Evolutionary conservation across 2,329 filamentous ascomycete species (phyloP).

Genomic region (Thielaviopsis euricoi): DNA sequence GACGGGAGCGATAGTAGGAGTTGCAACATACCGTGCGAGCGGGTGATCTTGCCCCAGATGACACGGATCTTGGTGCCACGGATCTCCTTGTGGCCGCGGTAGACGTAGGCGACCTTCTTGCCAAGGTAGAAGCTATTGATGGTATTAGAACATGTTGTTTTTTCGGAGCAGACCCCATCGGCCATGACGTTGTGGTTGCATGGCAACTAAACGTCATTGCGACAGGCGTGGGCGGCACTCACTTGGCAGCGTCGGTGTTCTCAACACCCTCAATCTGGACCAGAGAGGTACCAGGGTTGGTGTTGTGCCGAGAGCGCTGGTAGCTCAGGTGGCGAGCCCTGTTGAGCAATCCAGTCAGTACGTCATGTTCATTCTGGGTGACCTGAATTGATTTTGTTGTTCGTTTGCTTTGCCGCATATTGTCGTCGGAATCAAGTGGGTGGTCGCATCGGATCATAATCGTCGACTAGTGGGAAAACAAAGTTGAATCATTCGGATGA

Average conservation of each 20-base stretch:
- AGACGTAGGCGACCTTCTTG: conserved; percentile 98
- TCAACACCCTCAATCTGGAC: conserved; percentile 99
- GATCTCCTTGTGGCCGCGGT: conserved; percentile 86
- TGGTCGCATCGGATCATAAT: not conserved
- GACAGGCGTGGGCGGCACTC: conserved; percentile 24
- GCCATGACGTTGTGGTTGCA: not conserved
- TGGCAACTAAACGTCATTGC: not conserved
- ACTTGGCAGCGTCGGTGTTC: conserved; percentile 74
- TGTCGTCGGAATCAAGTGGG: not conserved
- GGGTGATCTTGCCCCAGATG: conserved; percentile 97
- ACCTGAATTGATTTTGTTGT: conserved; percentile 5
- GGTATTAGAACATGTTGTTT: conserved; percentile 15
- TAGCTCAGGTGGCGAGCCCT: conserved; percentile 98
- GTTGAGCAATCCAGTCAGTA: conserved; percentile 12
- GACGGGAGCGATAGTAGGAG: not conserved
- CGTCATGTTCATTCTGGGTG: conserved; percentile 4
- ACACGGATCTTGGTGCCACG: conserved; percentile 97
- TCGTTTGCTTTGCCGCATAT: conserved; percentile 9
- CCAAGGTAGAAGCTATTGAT: conserved; percentile 71
- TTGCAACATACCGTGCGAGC: conserved; percentile 63
- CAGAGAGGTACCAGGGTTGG: conserved; percentile 78
- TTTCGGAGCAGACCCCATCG: not conserved
- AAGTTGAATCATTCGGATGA: not conserved
- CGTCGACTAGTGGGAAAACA: not conserved
- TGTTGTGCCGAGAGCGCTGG: conserved; percentile 86